Percentiles rank a stretch among this genome's conserved stretches.
These are phyloP conservation scores for Hypoxylon sp. DNA, from an alignment of 2,329 filamentous ascomycete genomes.

Conservation along the genomic window DNA sequence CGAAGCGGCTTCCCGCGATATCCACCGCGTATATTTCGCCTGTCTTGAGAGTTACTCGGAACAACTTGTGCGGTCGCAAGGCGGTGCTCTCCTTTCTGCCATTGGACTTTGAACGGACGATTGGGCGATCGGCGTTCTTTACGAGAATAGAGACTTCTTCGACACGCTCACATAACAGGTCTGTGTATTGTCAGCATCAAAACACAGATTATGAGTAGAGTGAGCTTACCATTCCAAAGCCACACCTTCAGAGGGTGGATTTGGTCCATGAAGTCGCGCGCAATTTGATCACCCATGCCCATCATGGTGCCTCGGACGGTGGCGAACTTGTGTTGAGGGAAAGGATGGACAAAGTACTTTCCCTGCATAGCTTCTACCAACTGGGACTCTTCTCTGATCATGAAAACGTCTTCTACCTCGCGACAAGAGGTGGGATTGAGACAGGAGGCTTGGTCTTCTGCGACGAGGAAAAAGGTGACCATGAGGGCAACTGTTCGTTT, in stretches of 20 bases:
- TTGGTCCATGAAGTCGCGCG: not conserved
- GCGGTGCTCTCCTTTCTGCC: not conserved
- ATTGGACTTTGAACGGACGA: not conserved
- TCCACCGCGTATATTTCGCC: not conserved
- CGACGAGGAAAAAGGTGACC: not conserved
- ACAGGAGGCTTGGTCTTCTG: not conserved
- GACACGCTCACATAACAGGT: not conserved
- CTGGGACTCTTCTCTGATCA: not conserved
- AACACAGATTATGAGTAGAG: not conserved
- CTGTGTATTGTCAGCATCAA: not conserved
- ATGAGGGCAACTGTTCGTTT: not conserved
- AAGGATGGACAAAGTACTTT: not conserved
- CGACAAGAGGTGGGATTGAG: not conserved
- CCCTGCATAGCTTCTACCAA: not conserved
- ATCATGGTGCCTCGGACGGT: too few species aligned
- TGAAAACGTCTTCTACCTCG: not conserved
- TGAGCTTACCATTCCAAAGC: not conserved
- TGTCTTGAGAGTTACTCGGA: not conserved
- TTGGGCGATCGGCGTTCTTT: not conserved
- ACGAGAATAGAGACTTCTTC: not conserved
- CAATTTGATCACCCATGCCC: not conserved
- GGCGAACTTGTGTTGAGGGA: not conserved
- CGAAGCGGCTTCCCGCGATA: not conserved
- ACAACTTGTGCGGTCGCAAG: not conserved
- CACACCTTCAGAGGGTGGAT: not conserved